Percentiles rank a stretch among this genome's conserved stretches.
Evolutionary conservation across 1,139 yeast genomes (phyloP).

Genomic region (Diutina sp.): DNA sequence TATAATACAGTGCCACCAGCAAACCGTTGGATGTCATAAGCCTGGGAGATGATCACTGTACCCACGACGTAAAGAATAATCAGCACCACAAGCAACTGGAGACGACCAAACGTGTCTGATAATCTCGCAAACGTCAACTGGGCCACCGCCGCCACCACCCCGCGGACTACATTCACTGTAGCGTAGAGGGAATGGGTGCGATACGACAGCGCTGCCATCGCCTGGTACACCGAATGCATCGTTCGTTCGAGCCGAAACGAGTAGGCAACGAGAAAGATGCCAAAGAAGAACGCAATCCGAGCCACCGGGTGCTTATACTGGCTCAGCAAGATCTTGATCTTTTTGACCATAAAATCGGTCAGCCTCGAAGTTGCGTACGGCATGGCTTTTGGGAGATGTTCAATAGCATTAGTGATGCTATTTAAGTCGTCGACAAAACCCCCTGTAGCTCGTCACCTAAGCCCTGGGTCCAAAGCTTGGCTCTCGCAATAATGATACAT

Average conservation of each 20-base stretch:
- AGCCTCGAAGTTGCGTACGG: neutral
- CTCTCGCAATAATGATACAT: too few species aligned
- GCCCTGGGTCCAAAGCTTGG: too few species aligned
- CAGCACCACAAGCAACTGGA: neutral
- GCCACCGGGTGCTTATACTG: slow-evolving; percentile 14
- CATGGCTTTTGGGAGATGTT: neutral
- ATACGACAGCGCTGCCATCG: neutral
- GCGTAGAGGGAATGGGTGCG: neutral
- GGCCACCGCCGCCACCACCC: slow-evolving; percentile 1
- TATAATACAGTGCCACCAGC: neutral
- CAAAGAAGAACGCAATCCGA: slow-evolving; percentile 28
- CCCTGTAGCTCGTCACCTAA: too few species aligned
- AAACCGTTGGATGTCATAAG: neutral
- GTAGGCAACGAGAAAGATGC: slow-evolving; percentile 48
- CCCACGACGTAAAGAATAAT: slow-evolving; percentile 1
- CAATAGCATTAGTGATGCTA: too few species aligned
- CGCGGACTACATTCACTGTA: neutral
- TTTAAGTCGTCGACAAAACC: too few species aligned
- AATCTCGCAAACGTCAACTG: neutral
- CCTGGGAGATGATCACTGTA: slow-evolving; percentile 1
- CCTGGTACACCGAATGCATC: slow-evolving; percentile 28
- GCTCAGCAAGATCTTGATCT: slow-evolving; percentile 25
- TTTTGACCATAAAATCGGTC: slow-evolving; percentile 12
- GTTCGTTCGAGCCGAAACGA: slow-evolving; percentile 56
- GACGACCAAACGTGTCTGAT: neutral